Base-by-base conservation (phyloP, 768 basidiomycete genomes). In the Suillus bovinus region DNA sequence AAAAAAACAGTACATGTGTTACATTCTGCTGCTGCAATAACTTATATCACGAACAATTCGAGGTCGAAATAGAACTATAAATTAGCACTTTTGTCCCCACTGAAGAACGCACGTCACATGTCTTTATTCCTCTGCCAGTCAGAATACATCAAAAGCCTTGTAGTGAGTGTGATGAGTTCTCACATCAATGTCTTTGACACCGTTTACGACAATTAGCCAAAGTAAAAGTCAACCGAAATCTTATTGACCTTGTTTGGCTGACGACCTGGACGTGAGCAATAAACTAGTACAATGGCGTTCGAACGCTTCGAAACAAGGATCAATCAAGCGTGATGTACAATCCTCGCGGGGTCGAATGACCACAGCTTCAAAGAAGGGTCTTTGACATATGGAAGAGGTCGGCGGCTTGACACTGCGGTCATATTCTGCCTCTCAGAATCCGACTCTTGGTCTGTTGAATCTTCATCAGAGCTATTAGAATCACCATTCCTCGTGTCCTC, bases 291-390 rank as follows among this genome's bases (percentile, higher is more conserved):
- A 14, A 53, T n/a, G 13, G 2, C 29, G 13, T 31, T 31, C 29
- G 16, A 3, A 8, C 24, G 24, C 24, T 2, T 11, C 36, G 36
- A 56, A 54, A 9, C 2, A 24, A 24, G 4, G 2, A 38, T 27
- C 17, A 7, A 56, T 56, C 55, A 39, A 10, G 38, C 22, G 11
- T 20, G 10, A 11, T 39, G 36, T 27, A 38, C 55, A 38, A 2
- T 24, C 27, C 17, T 36, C 6, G 55, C 27, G 10, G 34, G 16
- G n/a, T 58, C 61, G 42, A 61, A 61, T 29, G 61, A 61, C 73
- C 74, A 74, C 38, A 67, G 36, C 61, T 66, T 76, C 29, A 76
- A 62, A 7, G 71, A 76, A 1, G 71, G 66, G 42, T 74, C 74
- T 31, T 39, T 60, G 9, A 71, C 69, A 14, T 61, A 61, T 14